Evolutionary conservation across 768 basidiomycete genomes (phyloP).

Genomic region (Boletus tomentosulus): DNA sequence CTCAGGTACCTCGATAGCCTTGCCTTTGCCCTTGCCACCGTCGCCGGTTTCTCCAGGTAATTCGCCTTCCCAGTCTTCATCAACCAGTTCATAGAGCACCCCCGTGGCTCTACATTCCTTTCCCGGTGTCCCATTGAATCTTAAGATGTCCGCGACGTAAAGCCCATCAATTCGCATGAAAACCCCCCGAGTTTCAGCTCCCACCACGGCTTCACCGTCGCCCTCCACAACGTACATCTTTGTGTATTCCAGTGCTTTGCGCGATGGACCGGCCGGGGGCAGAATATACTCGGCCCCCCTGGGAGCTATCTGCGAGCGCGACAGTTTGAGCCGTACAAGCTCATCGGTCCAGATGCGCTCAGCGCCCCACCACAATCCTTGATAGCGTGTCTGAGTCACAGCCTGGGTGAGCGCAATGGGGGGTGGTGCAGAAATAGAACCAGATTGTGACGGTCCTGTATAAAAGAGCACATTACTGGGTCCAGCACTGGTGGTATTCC

Average conservation of each 20-base stretch:
- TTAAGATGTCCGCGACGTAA: constrained; percentile 54
- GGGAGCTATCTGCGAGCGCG: constrained; percentile 64
- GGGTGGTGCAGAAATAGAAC: constrained; percentile 13
- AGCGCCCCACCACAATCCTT: constrained; percentile 87
- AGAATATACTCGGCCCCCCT: constrained; percentile 55
- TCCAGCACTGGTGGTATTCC: constrained; percentile 4
- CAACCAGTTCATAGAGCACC: constrained; percentile 74
- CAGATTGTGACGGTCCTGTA: not conserved
- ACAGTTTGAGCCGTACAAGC: constrained; percentile 71
- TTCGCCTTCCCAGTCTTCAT: constrained; percentile 57
- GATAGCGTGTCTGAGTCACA: constrained; percentile 55
- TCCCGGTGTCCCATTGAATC: constrained; percentile 37
- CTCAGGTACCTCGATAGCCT: constrained; percentile 24
- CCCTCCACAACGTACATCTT: constrained; percentile 6
- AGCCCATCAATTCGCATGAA: constrained; percentile 70
- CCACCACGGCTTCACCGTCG: constrained; percentile 12
- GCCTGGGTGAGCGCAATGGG: constrained; percentile 26
- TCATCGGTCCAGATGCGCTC: constrained; percentile 88
- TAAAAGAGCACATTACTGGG: constrained; percentile 3
- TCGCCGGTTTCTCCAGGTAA: constrained; percentile 25
- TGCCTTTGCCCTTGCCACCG: constrained; percentile 30
- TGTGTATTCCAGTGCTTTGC: constrained; percentile 27
- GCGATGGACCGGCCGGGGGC: constrained; percentile 56
- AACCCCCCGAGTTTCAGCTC: constrained; percentile 46
- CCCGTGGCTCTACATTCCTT: constrained; percentile 68